These are phyloP conservation scores for Rhizodiscina lignyota DNA, from an alignment of 495 filamentous ascomycete genomes.

Conservation along the genomic window DNA sequence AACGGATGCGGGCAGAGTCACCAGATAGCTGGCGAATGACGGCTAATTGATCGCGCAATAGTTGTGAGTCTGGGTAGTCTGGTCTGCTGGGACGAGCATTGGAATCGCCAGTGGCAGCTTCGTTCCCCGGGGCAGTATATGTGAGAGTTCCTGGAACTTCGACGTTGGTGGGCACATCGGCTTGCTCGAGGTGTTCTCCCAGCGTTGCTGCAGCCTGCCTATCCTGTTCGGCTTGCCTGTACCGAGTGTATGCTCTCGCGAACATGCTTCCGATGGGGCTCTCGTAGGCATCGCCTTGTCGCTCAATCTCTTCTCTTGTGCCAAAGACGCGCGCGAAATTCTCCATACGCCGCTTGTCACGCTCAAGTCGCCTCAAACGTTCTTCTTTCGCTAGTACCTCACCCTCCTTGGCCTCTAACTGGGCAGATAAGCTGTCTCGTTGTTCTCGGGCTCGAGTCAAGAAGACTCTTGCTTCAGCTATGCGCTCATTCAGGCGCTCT, in stretches of 20 bases:
- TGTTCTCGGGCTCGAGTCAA: constrained; percentile 5
- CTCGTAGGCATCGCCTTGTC: constrained; percentile 21
- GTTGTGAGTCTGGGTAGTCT: not conserved
- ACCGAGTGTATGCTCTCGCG: constrained; percentile 17
- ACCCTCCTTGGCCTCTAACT: constrained; percentile 10
- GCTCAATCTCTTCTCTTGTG: constrained; percentile 21
- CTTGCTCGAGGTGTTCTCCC: constrained; percentile 6
- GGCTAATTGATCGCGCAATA: not conserved
- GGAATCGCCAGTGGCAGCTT: not conserved
- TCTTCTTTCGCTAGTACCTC: constrained; percentile 10
- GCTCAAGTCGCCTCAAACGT: constrained; percentile 11
- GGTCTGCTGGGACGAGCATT: not conserved
- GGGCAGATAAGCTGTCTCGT: constrained; percentile 8
- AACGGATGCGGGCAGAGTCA: too few relatives aligned
- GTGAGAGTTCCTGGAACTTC: not conserved
- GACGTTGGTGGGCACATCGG: not conserved
- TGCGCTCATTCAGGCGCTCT: not conserved
- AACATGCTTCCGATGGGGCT: constrained; percentile 25
- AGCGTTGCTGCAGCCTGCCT: too few relatives aligned
- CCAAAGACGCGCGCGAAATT: constrained; percentile 22
- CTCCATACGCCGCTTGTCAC: constrained; percentile 15
- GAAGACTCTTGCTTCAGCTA: not conserved
- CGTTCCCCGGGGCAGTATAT: not conserved
- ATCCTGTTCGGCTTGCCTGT: constrained; percentile 18
- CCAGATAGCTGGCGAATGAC: too few relatives aligned